Evolutionary conservation across 495 filamentous ascomycete genomes (phyloP).

Genomic region (Penicillium flavigenum): DNA sequence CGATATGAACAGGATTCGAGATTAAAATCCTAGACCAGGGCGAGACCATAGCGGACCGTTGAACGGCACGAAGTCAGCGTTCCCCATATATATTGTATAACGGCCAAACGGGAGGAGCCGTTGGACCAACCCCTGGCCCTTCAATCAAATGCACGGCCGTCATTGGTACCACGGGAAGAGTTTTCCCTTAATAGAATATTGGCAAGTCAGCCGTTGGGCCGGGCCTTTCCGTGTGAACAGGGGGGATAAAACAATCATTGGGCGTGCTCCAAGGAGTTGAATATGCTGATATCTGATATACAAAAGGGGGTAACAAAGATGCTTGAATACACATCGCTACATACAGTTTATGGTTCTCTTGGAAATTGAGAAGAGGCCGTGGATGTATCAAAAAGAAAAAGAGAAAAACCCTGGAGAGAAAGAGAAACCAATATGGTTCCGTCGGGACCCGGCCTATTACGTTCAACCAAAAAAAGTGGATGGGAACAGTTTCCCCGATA

Average conservation of each 20-base stretch:
- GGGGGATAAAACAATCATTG: constrained; percentile 5
- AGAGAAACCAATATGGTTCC: background rate
- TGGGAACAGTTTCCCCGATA: background rate
- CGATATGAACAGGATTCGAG: background rate
- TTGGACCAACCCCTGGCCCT: constrained; percentile 2
- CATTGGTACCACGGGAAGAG: constrained; percentile 10
- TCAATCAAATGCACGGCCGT: constrained; percentile 3
- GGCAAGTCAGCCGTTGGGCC: background rate
- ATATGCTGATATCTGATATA: background rate
- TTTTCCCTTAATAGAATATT: background rate
- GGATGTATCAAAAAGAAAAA: background rate
- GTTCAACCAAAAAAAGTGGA: background rate
- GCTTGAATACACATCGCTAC: background rate
- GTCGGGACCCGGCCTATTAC: background rate
- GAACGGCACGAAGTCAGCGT: background rate
- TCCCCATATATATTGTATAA: constrained; percentile 28
- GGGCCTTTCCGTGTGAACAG: constrained; percentile 11
- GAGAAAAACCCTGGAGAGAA: background rate
- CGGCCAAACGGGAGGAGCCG: constrained; percentile 28
- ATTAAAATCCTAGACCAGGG: background rate
- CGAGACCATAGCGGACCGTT: constrained; percentile 24
- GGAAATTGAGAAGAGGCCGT: background rate
- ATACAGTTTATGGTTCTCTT: background rate
- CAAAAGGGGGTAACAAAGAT: background rate
- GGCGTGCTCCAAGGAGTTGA: background rate